Evolutionary conservation across 495 filamentous ascomycete species (phyloP), one percentile per base, ranked within the genome.

Genomic region (Chlorociboria aeruginascens): DNA sequence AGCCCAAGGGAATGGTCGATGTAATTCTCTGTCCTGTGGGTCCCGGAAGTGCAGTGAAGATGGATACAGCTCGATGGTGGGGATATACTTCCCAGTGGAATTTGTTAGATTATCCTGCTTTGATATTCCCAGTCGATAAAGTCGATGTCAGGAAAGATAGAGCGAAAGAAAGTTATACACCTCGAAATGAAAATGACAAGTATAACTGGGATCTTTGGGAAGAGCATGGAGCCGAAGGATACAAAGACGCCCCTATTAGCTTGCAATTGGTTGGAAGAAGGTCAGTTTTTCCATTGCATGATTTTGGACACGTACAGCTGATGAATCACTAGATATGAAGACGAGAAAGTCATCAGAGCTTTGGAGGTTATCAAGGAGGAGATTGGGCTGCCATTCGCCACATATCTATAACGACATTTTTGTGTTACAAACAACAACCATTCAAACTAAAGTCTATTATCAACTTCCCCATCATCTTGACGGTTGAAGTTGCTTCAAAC

Each of bases 31-130:
- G 72, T 43, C 82, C 85, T 0, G 73, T 69, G 0, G 75, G 73
- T 11, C 72, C 75, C 0, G 73, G 78, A 11, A 71, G 70, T 0
- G 81, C 84, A 0, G 71, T 78, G 6, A 70, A 69, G 43, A 69
- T 81, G 40, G 73, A 75, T 32, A 76, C 74, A 11, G 67, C 74
- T 0, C 71, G 73, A 12, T 85, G 83, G 58, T 85, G 81, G 83
- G 71, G 72, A 11, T 89, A 86, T 45, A 85, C 81, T 0, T 65
- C 69, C 3, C 76, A 84, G 50, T 89, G 83, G 82, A 88, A 89
- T 54, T 54, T 85, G 32, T 62, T 86, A 0, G 81, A 86, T 56
- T 79, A 81, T 51, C 84, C 80, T 8, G 73, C 70, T 16, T 60
- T 68, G 3, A 65, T 78, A 0, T 80, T 84, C 54, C 79, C 78